phyloP scores from a whole-genome alignment of 2,329 filamentous ascomycete genomes.

The Aspergillus neotritici region DNA sequence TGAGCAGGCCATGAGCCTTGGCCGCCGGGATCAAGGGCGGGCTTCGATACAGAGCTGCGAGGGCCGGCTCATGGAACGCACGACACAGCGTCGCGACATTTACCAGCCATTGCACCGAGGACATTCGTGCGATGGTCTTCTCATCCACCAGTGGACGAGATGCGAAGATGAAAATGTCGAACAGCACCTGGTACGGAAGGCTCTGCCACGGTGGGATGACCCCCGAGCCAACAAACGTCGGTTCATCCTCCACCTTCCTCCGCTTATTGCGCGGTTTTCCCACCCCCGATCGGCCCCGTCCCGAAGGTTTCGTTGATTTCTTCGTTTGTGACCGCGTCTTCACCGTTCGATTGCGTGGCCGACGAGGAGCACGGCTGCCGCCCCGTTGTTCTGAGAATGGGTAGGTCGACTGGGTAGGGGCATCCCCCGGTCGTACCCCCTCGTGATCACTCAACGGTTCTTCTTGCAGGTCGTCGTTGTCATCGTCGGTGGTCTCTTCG shows the following conservation, averaged over 20 bases:
- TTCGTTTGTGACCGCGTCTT: conserved; percentile 17
- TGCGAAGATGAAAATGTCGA: conserved; percentile 64
- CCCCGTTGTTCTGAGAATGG: conserved; percentile 7
- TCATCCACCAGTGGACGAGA: conserved; percentile 51
- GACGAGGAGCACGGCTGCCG: conserved; percentile 5
- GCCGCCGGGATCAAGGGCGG: conserved; percentile 57
- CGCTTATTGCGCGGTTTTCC: conserved; percentile 24
- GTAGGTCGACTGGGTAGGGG: conserved; percentile 3
- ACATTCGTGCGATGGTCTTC: conserved; percentile 16
- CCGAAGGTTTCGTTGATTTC: conserved; percentile 13
- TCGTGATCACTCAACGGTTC: conserved; percentile 4
- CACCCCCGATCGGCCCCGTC: conserved; percentile 13
- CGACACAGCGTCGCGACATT: conserved; percentile 58
- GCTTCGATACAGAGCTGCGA: conserved; percentile 65
- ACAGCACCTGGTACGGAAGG: conserved; percentile 63
- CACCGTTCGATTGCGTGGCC: conserved; percentile 15
- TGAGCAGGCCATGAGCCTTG: conserved; percentile 45
- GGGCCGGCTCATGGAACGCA: conserved; percentile 64
- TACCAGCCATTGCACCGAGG: conserved; percentile 54
- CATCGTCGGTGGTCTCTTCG: conserved; percentile 31
- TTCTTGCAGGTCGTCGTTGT: conserved; percentile 11
- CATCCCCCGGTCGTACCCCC: conserved; percentile 9
- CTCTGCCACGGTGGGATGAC: conserved; percentile 53
- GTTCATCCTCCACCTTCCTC: conserved; percentile 15
- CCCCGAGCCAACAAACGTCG: conserved; percentile 20